A percentile compares a stretch with the other conserved stretches of the same genome.
These are phyloP conservation scores for Castanospermum australe DNA, from an alignment of 306 rosid species.

Conservation along the genomic window DNA sequence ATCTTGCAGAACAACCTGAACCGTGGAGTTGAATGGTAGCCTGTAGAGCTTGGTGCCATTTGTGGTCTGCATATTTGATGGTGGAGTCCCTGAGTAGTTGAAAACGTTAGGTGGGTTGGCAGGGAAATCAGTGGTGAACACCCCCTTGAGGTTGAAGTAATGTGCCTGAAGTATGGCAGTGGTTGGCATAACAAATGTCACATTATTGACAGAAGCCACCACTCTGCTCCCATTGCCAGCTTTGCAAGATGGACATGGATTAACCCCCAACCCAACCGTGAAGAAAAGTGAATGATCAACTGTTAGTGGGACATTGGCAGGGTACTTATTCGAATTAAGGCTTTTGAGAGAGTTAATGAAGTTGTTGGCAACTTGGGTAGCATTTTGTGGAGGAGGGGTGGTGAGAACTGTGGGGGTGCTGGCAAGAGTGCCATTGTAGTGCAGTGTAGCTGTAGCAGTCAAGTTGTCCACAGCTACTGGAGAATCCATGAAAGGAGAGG, in stretches of 20 bases:
- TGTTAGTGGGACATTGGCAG: conserved; percentile 52
- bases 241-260: conserved; percentile 71
- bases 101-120: conserved; percentile 55
- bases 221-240: conserved; percentile 71
- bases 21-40: conserved; percentile 56
- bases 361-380: conserved; percentile 60
- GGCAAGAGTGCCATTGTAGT: conserved; percentile 56
- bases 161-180: conserved; percentile 77
- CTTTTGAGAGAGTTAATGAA: conserved; percentile 51
- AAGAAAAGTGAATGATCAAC: conserved; percentile 60
- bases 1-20: conserved; percentile 71
- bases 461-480: conserved; percentile 62
- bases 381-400: conserved; percentile 63
- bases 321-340: conserved; percentile 63
- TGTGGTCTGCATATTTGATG: conserved; percentile 41
- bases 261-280: conserved; percentile 64
- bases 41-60: conserved; percentile 60
- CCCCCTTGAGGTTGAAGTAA: conserved; percentile 57
- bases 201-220: conserved; percentile 66
- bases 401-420: conserved; percentile 46
- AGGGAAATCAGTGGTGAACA: conserved; percentile 76
- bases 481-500: conserved; percentile 75
- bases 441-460: conserved; percentile 69
- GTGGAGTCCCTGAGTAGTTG: conserved; percentile 51
- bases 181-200: conserved; percentile 80